Percentiles rank a stretch among this genome's conserved stretches.
phyloP scores from a whole-genome alignment of 202 grass and related monocot species.

The Setaria viridis region DNA sequence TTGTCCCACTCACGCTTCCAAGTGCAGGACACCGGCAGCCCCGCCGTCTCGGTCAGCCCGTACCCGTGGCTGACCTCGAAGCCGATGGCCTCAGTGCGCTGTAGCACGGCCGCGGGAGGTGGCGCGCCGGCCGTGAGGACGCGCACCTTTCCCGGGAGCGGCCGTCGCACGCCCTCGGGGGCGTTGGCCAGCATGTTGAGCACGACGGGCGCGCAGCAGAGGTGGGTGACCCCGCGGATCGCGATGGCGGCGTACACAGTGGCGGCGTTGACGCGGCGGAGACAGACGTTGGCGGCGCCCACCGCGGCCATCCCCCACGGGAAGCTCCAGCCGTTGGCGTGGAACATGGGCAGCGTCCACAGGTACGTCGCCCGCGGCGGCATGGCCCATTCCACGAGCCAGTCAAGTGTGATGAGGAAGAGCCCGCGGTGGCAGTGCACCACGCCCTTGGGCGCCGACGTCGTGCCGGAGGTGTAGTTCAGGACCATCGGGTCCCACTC shows the following conservation, averaged over 20 bases:
- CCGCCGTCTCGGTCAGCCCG: slow-evolving; percentile 77
- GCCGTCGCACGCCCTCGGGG: slow-evolving; percentile 31
- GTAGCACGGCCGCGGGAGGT: slow-evolving; percentile 72
- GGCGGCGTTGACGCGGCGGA: slow-evolving; percentile 74
- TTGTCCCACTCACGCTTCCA: slow-evolving; percentile 83
- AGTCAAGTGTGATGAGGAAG: slow-evolving; percentile 63
- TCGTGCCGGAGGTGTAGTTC: slow-evolving; percentile 96
- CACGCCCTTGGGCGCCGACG: slow-evolving; percentile 87
- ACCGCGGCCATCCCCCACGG: slow-evolving; percentile 83
- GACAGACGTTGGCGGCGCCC: slow-evolving; percentile 84
- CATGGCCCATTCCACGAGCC: slow-evolving; percentile 65
- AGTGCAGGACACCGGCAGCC: slow-evolving; percentile 60
- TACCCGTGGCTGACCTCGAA: slow-evolving; percentile 82
- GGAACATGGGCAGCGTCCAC: slow-evolving; percentile 97
- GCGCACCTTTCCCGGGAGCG: slow-evolving; percentile 52
- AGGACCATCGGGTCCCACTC: slow-evolving; percentile 95
- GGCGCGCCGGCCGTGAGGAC: slow-evolving; percentile 84
- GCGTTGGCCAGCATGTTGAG: slow-evolving; percentile 91
- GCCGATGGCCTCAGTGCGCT: slow-evolving; percentile 65
- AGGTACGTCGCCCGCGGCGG: slow-evolving; percentile 69
- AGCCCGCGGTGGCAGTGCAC: slow-evolving; percentile 87
- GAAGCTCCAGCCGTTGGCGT: slow-evolving; percentile 91
- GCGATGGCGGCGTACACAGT: slow-evolving; percentile 64
- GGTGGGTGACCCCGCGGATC: slow-evolving; percentile 58
- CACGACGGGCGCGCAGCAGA: slow-evolving; percentile 84